Conservation (phyloP, 2,329 filamentous ascomycete genomes). For the Chaetomiaceae sp. region DNA sequence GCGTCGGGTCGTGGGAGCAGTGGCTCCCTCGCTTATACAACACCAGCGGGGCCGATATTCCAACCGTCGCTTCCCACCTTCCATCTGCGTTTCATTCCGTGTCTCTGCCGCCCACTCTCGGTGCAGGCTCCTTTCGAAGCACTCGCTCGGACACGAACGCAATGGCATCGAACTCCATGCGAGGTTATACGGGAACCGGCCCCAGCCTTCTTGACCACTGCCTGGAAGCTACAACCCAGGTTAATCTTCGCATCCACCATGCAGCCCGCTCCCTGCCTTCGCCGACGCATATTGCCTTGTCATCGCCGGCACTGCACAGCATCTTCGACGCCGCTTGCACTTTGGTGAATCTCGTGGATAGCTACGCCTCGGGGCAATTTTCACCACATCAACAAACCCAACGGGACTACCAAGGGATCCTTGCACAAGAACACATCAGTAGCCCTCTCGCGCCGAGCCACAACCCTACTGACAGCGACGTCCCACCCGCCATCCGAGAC, state of each 20-base stretch:
- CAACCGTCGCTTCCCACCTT: too few species aligned
- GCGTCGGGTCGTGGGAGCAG: too few species aligned
- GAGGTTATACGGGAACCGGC: conserved; percentile 2
- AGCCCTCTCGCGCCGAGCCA: neutral
- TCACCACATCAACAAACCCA: too few species aligned
- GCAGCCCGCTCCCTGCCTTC: conserved; percentile 4
- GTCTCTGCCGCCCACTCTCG: too few species aligned
- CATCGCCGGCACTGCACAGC: conserved; percentile 14
- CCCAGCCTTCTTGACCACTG: neutral
- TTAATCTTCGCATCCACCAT: conserved; percentile 15
- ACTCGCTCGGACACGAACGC: neutral
- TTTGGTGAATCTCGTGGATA: conserved; percentile 11
- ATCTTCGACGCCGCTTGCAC: conserved; percentile 14
- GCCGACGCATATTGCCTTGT: neutral
- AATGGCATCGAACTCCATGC: too few species aligned
- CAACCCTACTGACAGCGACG: neutral
- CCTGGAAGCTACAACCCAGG: conserved; percentile 8
- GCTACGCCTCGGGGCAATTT: neutral
- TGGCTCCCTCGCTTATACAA: too few species aligned
- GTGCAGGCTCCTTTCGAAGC: too few species aligned
- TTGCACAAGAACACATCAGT: neutral
- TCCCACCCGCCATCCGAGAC: neutral
- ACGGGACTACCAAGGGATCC: neutral
- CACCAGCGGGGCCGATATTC: too few species aligned
- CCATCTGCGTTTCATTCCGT: too few species aligned